Evolutionary conservation across 1,139 yeast species (phyloP).

Genomic region (Debaryomyces sp.): DNA sequence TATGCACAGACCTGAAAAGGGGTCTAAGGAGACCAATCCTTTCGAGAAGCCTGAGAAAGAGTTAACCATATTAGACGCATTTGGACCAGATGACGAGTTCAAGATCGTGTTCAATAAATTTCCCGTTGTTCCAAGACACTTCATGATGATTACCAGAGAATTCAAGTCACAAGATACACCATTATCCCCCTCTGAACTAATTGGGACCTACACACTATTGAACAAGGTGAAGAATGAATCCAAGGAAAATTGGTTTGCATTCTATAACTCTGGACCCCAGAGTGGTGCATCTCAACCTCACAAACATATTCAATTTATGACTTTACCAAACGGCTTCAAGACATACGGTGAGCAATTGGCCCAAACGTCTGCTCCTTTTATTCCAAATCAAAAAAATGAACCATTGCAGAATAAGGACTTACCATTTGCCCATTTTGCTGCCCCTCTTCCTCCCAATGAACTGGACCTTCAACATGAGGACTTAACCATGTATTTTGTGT

Average conservation of each 20-base stretch:
- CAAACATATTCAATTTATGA: constrained; percentile 85
- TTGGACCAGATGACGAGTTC: constrained; percentile 52
- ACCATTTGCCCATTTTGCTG: constrained; percentile 83
- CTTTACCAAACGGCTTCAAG: constrained; percentile 58
- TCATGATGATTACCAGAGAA: constrained; percentile 73
- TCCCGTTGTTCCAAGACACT: constrained; percentile 80
- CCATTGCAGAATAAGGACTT: constrained; percentile 64
- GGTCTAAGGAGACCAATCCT: constrained; percentile 57
- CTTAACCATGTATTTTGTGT: constrained; percentile 65
- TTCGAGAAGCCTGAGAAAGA: constrained; percentile 81
- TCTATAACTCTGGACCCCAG: constrained; percentile 83
- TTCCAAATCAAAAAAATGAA: constrained; percentile 55
- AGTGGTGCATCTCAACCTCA: constrained; percentile 95
- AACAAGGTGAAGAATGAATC: constrained; percentile 21
- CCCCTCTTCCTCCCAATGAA: constrained; percentile 56
- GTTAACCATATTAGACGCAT: constrained; percentile 60
- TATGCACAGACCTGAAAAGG: constrained; percentile 58
- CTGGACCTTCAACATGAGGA: constrained; percentile 51
- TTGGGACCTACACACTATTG: constrained; percentile 58
- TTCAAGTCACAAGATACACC: constrained; percentile 75
- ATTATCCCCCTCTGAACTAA: constrained; percentile 68
- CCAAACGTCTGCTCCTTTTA: constrained; percentile 46
- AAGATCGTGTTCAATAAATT: constrained; percentile 79
- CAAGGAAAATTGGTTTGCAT: constrained; percentile 57
- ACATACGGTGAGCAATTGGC: constrained; percentile 63